Evolutionary conservation across 2,329 filamentous ascomycete genomes (phyloP), one percentile per base, ranked within the genome.

Genomic region (Chaetoscypha palmicola): DNA sequence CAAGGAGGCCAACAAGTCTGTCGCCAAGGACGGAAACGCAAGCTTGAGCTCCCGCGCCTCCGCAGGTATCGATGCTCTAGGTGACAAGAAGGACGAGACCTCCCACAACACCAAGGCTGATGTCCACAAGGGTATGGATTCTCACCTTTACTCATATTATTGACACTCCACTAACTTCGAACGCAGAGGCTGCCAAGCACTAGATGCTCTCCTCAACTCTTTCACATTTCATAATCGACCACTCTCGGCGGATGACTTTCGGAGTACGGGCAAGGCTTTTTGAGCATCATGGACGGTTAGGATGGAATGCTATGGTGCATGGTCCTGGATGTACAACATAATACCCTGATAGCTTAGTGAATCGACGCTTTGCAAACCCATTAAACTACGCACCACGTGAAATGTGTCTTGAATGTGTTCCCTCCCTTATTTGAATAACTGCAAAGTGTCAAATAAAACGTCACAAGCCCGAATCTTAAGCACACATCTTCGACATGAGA

Each of bases 1-100:
- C 62, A 77, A 77, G 71, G 72, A 76, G 66, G 68, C 65, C 68
- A 77, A 77, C 72, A 77, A 77, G 71, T 60, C 58, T 24, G 62
- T 69, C 60, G 74, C 74, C 59, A 76, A 77, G 67, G 70, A 71
- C 58, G 56, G 50, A 53, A 61, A 75, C 56, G 65, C 65, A 50
- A 62, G 53, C 53, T 17, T 73, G 45, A 46, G 50, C 46, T 67
- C 66, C 58, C 72, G 74, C 52, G 67, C 67, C 58, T 66, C 63
- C 35, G 74, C 73, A 49, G 74, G 70, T 44, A 66, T 72, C 58
- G 70, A 71, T 51, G 73, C 74, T 41, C 52, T 66, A 34, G 51
- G 55, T 48, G 71, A 77, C 68, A 77, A 77, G 71, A 35, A 70
- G 31, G 66, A 75, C 50, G 66, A 77, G 68, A 46, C 54, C 52